Evolutionary conservation across 345 rosid species (phyloP).

Genomic region (Corchorus capsularis): DNA sequence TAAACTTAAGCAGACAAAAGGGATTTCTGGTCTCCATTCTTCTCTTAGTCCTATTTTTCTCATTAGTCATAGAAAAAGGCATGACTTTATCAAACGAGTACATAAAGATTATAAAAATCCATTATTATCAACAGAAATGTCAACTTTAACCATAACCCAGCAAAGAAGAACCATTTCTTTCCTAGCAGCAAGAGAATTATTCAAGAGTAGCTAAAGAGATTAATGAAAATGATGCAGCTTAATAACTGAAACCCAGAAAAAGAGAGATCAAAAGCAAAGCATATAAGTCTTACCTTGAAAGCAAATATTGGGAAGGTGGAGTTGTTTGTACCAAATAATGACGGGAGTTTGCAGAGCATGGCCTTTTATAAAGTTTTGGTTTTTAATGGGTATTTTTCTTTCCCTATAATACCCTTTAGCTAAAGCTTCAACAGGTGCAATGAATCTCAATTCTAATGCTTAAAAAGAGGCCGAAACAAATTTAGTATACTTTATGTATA

Average conservation of each 20-base stretch:
- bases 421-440: background rate
- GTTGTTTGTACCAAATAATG: slow-evolving; percentile 5
- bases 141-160: background rate
- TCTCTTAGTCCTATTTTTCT: background rate
- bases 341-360: slow-evolving; percentile 15
- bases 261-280: slow-evolving; percentile 4
- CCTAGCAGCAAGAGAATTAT: background rate
- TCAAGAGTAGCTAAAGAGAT: background rate
- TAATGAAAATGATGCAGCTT: background rate
- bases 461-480: background rate
- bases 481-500: background rate
- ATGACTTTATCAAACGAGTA: background rate
- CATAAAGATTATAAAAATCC: background rate
- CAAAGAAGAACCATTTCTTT: background rate
- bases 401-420: background rate
- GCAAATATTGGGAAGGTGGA: slow-evolving; percentile 4
- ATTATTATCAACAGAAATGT: background rate
- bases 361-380: background rate
- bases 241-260: background rate
- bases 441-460: background rate
- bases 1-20: background rate
- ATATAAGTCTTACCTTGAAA: slow-evolving; percentile 14
- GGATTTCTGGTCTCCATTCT: background rate
- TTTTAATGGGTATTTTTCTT: background rate
- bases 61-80: background rate